Base-by-base conservation (phyloP, 2,329 filamentous ascomycete species). In the Alternaria gansuensis region DNA sequence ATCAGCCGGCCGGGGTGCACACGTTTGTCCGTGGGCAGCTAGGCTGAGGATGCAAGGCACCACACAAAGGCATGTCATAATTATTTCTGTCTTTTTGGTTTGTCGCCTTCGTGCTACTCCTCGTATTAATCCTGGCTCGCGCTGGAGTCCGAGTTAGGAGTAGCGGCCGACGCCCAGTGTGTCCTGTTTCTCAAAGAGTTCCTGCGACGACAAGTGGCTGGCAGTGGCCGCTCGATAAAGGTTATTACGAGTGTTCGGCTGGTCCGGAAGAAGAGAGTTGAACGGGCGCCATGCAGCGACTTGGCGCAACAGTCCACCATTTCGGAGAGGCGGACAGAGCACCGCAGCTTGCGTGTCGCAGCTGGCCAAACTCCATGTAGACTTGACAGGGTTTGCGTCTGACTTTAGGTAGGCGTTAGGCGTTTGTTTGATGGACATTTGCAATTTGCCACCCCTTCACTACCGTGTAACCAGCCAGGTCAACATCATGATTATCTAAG, bases 61-160 rank as follows among this genome's bases (percentile, higher is more conserved):
- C 50, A 48, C 44, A 45, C 53, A 55, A 64, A 57, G 56, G 49
- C 59, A 59, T 58, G 67, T 69, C 63, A 69, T 65, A 67, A 66
- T 71, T 75, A 71, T 74, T 75, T 75, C 72, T 66, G 70, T 71
- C 66, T 46, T 54, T 45, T 52, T 49, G 59, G 60, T 57, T 62
- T 66, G 64, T 66, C 63, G 68, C 51, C 60, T 65, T 66, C 57
- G 66, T 67, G 63, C 64, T 56, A 67, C 68, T 73, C 73, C 68
- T 73, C 73, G 71, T 75, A 71, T 69, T 65, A 36, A 60, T 65
- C 65, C 60, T 66, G 53, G 61, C 52, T 58, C 56, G 48, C 59
- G 41, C 54, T 23, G 46, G 69, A 64, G 64, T 63, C 52, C 48
- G 56, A 63, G 57, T 57, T 64, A 59, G 50, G 54, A 58, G 60